Percentiles rank a stretch among this genome's conserved stretches.
Conservation (phyloP, 257 asterid species). For the Leonotis leonurus region DNA sequence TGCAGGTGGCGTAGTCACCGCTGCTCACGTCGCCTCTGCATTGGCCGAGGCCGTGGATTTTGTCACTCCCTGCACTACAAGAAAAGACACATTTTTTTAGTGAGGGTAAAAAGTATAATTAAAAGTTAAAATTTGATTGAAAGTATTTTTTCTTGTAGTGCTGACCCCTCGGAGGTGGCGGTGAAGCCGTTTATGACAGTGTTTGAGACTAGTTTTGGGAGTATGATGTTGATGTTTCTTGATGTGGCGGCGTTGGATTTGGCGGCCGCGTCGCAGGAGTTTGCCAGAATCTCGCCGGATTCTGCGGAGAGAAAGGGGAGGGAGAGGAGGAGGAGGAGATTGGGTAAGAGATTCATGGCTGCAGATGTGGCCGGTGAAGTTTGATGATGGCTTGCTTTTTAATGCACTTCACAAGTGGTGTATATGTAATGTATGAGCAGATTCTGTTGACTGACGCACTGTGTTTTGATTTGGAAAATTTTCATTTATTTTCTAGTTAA, state of each 20-base stretch:
- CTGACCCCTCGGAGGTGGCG: conserved; percentile 24
- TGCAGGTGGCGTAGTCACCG: conserved; percentile 52
- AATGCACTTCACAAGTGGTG: too few species aligned
- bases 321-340: background rate
- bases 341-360: conserved; percentile 16
- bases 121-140: too few species aligned
- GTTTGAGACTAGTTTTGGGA: conserved; percentile 34
- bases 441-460: conserved; percentile 16
- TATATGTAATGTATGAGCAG: background rate
- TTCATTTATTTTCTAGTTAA: background rate
- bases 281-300: conserved; percentile 40
- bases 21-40: conserved; percentile 68
- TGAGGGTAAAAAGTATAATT: too few species aligned
- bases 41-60: conserved; percentile 62
- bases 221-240: conserved; percentile 27
- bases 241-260: conserved; percentile 1
- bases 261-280: conserved; percentile 31
- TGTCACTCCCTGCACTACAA: too few species aligned
- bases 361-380: background rate
- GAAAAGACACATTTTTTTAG: too few species aligned
- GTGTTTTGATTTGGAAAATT: too few species aligned
- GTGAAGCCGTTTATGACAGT: conserved; percentile 35
- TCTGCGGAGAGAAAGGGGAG: conserved; percentile 13
- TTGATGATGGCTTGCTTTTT: background rate
- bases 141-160: too few species aligned